Conservation (phyloP, 352 stramenopile genomes). For the Pythium oligandrum region DNA sequence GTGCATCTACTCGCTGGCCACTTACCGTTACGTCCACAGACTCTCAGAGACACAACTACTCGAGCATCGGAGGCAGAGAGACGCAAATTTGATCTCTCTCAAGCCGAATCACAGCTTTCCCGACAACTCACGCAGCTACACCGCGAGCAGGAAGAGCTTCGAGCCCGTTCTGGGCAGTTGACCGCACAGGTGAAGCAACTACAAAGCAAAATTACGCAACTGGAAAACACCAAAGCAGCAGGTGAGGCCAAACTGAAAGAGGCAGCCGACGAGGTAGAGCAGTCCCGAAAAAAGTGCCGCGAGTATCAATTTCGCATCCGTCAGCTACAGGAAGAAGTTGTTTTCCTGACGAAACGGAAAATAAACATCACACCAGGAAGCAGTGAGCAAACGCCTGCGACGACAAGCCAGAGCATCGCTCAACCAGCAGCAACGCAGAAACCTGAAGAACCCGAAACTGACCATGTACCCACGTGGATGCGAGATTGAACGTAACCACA, state of each 20-base stretch:
- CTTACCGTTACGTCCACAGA: conserved; percentile 16
- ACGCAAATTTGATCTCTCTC: conserved; percentile 24
- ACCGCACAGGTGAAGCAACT: conserved; percentile 42
- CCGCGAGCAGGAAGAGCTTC: conserved; percentile 56
- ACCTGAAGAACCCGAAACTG: conserved; percentile 11
- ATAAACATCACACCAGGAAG: neutral
- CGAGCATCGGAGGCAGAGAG: conserved; percentile 38
- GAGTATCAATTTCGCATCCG: conserved; percentile 59
- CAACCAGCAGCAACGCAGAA: neutral
- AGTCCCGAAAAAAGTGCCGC: conserved; percentile 39
- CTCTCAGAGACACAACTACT: conserved; percentile 31
- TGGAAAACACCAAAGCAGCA: conserved; percentile 29
- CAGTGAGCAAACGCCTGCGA: neutral
- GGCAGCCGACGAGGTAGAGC: conserved; percentile 37
- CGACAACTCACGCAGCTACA: conserved; percentile 36
- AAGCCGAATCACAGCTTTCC: conserved; percentile 32
- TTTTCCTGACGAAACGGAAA: conserved; percentile 57
- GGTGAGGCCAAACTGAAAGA: conserved; percentile 37
- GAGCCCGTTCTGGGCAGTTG: conserved; percentile 31
- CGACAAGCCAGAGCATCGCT: neutral
- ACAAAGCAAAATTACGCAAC: conserved; percentile 28
- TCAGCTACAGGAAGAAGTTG: conserved; percentile 65
- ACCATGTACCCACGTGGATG: conserved; percentile 17
- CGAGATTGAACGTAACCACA: conserved; percentile 7
- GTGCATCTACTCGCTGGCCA: neutral